Evolutionary conservation across 1,139 yeast species (phyloP).

Genomic region (Pichiaceae sp.): DNA sequence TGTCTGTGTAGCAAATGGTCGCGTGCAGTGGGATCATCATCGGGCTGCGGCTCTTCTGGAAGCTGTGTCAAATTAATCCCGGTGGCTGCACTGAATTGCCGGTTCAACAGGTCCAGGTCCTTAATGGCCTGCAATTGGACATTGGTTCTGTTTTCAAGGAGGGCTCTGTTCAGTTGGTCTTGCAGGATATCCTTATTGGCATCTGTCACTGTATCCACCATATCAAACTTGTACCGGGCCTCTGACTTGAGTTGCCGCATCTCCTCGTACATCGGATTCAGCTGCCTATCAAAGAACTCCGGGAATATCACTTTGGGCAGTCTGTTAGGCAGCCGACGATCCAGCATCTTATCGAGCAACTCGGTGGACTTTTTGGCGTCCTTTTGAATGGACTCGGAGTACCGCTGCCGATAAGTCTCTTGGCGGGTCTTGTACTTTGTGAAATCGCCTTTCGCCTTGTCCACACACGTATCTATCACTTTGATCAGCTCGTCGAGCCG

Average conservation of each 20-base stretch:
- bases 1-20: neutral
- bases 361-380: neutral
- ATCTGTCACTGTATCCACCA: constrained; percentile 12
- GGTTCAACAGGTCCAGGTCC: constrained; percentile 15
- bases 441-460: constrained; percentile 8
- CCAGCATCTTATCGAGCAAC: neutral
- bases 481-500: constrained; percentile 23
- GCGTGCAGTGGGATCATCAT: neutral
- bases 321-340: neutral
- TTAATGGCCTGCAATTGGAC: constrained; percentile 9
- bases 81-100: constrained; percentile 13
- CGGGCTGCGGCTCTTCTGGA: too few species aligned
- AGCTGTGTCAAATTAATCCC: too few species aligned
- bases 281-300: constrained; percentile 1
- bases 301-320: constrained; percentile 2
- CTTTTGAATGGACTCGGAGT: neutral
- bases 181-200: constrained; percentile 10
- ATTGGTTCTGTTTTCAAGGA: constrained; percentile 16
- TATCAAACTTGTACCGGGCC: constrained; percentile 8
- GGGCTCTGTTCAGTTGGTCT: constrained; percentile 17
- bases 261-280: neutral
- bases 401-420: constrained; percentile 3
- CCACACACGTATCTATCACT: constrained; percentile 18
- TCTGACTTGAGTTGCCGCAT: constrained; percentile 4
- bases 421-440: constrained; percentile 7